A percentile compares a stretch with the other conserved stretches of the same genome.
phyloP scores from a whole-genome alignment of 768 basidiomycete genomes.

The Boletus huronensis region DNA sequence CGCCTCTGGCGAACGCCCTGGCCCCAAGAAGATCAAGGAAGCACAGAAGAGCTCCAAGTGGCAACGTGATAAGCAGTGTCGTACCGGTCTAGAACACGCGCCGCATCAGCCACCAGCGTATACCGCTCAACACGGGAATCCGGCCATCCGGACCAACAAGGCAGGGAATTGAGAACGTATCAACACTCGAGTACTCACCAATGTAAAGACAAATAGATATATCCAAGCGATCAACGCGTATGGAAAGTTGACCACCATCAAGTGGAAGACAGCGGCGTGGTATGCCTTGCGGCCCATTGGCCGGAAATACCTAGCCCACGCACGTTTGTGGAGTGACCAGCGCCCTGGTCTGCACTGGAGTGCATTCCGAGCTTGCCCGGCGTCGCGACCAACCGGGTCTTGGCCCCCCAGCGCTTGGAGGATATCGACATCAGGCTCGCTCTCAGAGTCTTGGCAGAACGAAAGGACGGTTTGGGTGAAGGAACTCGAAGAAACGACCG shows the following conservation, averaged over 20 bases:
- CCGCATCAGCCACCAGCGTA: conserved; percentile 16
- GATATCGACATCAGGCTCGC: conserved; percentile 39
- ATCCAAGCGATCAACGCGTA: conserved; percentile 77
- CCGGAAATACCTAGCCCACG: conserved; percentile 59
- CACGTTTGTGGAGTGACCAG: conserved; percentile 19
- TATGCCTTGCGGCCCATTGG: conserved; percentile 58
- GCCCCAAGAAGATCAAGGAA: conserved; percentile 77
- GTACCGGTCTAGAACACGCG: conserved; percentile 58
- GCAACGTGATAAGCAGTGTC: conserved; percentile 73
- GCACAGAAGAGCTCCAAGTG: conserved; percentile 72
- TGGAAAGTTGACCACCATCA: conserved; percentile 73
- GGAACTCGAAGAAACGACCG: conserved; percentile 45
- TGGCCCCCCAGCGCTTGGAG: conserved; percentile 18
- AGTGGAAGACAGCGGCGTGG: conserved; percentile 63
- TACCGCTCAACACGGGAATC: conserved; percentile 3
- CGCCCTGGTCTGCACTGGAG: not conserved
- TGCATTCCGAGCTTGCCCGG: not conserved
- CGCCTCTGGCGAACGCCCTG: conserved; percentile 63
- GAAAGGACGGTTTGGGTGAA: conserved; percentile 68
- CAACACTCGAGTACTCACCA: conserved; percentile 53
- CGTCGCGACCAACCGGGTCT: conserved; percentile 7
- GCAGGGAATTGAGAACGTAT: not conserved
- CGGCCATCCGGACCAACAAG: not conserved
- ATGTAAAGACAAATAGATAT: conserved; percentile 74
- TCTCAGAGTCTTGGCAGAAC: conserved; percentile 56